A percentile compares a stretch with the other conserved stretches of the same genome.
phyloP scores from a whole-genome alignment of 78 protist species.

The Dictyostelium capitatum region DNA sequence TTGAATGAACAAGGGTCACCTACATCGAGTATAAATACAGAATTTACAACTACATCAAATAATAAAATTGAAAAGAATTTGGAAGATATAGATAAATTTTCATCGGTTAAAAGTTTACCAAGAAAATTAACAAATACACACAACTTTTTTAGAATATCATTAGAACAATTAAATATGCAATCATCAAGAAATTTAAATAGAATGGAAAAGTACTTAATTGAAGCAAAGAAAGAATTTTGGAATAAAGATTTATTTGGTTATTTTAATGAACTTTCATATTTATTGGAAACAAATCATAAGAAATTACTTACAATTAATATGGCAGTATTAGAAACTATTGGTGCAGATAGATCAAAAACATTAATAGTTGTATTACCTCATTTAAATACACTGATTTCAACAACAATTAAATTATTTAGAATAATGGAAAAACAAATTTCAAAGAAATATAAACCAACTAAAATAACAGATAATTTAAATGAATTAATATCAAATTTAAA shows the following conservation, averaged over 20 bases:
- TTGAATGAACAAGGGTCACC: background rate
- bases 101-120: background rate
- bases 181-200: conserved; percentile 7
- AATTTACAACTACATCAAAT: conserved; percentile 18
- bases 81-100: background rate
- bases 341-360: background rate
- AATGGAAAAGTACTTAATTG: conserved; percentile 16
- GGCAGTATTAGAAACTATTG: background rate
- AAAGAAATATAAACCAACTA: background rate
- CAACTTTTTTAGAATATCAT: background rate
- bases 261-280: conserved; percentile 8
- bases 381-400: background rate
- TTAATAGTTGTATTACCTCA: conserved; percentile 4
- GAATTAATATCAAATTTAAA: background rate
- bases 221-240: conserved; percentile 44
- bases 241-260: background rate
- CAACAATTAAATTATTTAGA: background rate
- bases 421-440: conserved; percentile 30
- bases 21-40: background rate
- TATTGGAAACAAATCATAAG: conserved; percentile 34
- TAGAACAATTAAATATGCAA: background rate
- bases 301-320: conserved; percentile 3
- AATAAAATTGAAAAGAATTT: background rate
- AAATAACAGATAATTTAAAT: background rate
- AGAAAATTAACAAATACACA: background rate